These are phyloP conservation scores for Sphaerulina musiva DNA, from an alignment of 2,329 filamentous ascomycete genomes.

Conservation along the genomic window DNA sequence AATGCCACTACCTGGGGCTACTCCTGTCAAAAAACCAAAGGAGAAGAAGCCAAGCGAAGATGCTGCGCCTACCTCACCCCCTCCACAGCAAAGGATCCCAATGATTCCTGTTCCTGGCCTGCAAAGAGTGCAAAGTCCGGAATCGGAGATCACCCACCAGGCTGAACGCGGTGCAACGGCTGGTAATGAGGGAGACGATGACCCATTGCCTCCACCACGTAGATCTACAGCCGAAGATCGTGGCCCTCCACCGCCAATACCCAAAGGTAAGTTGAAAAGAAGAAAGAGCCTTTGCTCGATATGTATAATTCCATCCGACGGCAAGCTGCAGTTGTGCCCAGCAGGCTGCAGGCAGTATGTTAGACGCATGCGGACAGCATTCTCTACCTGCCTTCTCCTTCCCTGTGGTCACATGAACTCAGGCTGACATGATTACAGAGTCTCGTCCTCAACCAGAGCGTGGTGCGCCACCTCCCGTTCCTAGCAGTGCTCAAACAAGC, in stretches of 20 bases:
- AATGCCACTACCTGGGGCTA: slow-evolving; percentile 52
- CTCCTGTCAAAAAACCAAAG: slow-evolving; percentile 46
- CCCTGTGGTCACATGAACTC: slow-evolving; percentile 2
- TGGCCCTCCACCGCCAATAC: slow-evolving; percentile 38
- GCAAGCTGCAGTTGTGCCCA: slow-evolving; percentile 6
- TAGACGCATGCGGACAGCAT: slow-evolving; percentile 12
- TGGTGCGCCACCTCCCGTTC: slow-evolving; percentile 18
- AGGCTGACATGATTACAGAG: slow-evolving; percentile 14
- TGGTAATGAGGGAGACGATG: slow-evolving; percentile 52
- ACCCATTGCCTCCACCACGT: slow-evolving; percentile 39
- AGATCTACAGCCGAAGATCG: slow-evolving; percentile 36
- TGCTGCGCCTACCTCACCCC: slow-evolving; percentile 17
- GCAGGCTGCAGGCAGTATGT: slow-evolving; percentile 10
- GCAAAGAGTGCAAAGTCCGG: slow-evolving; percentile 50
- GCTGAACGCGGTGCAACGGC: slow-evolving; percentile 34
- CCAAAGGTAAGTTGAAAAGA: slow-evolving; percentile 45
- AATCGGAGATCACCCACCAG: slow-evolving; percentile 39
- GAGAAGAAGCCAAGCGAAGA: slow-evolving; percentile 36
- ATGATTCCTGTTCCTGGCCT: slow-evolving; percentile 57
- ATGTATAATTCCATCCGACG: slow-evolving; percentile 6
- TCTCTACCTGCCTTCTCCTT: not conserved
- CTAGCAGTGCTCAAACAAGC: slow-evolving; percentile 13
- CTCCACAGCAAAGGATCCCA: slow-evolving; percentile 41
- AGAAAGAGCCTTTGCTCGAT: slow-evolving; percentile 8
- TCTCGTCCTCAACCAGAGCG: slow-evolving; percentile 19